Base-by-base conservation (phyloP, 2,329 filamentous ascomycete species). In the Aspergillaceae sp. region DNA sequence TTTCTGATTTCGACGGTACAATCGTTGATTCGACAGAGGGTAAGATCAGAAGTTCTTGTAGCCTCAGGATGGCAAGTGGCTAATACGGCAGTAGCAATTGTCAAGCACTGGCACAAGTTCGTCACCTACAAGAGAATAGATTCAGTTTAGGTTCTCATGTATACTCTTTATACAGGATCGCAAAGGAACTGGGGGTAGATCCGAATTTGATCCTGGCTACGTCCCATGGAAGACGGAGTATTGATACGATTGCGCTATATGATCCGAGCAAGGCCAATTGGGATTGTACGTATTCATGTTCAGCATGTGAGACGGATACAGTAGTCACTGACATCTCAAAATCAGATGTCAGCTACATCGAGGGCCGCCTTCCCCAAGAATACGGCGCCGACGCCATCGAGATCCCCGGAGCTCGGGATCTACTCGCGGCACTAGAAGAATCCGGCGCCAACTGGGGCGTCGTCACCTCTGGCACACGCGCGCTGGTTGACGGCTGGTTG, bases 191-290 rank as follows among this genome's bases (percentile, higher is more conserved):
- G 58, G 87, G 87, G 27, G 83, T 96, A 26, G 80, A 87, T 54
- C 86, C 87, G n/a, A 76, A 83, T 41, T 79, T 84, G 40, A 97
- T 98, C 57, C 77, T 97, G 28, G 78, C 87, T 58, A 94, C 88
- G 7, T 95, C 89, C 4, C 92, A 98, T 68, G 92, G 92, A 51
- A 81, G 91, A 49, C 76, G 92, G 48, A 88, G 83, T 55, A 95
- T 97, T 59, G 92, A 98, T 58, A 82, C 86, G 2, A 75, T 98
- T 48, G 79, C 79, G 63, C 73, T 90, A 29, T 79, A 95, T 48
- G 83, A 87, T 51, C 86, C 88, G 10, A 82, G 86, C 56, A 87
- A 88, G 63, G 92, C 92, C 37, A 96, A 84, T 57, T 91, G 86
- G 88, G 88, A 95, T 53, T 95, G 88, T 94, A 70, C 71, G 86